Percentiles rank a stretch among this genome's conserved stretches.
Conservation (phyloP, 805 yeast genomes). For the Maudiozyma bulderi region DNA sequence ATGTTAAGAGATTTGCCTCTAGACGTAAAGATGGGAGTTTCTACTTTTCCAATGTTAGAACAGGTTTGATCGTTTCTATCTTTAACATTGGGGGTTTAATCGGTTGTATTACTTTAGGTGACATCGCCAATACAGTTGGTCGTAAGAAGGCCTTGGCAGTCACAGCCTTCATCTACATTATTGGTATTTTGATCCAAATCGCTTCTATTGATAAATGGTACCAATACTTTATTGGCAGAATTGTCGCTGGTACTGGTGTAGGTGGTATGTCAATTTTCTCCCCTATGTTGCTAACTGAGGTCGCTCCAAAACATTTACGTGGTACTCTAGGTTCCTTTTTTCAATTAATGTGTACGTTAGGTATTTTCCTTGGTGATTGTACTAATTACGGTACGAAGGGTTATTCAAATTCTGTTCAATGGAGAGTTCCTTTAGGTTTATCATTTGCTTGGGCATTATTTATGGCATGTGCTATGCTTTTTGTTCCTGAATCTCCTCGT, state of each 20-base stretch:
- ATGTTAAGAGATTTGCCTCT: conserved; percentile 42
- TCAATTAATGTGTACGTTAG: conserved; percentile 60
- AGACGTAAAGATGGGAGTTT: conserved; percentile 30
- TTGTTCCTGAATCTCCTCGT: conserved; percentile 69
- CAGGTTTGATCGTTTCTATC: conserved; percentile 43
- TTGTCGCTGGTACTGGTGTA: too few relatives aligned
- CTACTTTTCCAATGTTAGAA: conserved; percentile 36
- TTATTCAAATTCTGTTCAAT: conserved; percentile 56
- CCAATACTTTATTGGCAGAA: conserved; percentile 55
- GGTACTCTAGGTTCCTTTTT: conserved; percentile 21
- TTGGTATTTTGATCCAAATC: conserved; percentile 54
- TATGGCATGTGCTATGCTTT: conserved; percentile 30
- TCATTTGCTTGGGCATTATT: conserved; percentile 37
- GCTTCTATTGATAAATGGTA: conserved; percentile 44
- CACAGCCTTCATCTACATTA: conserved; percentile 50
- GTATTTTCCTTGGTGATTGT: conserved; percentile 70
- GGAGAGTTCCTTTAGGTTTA: conserved; percentile 64
- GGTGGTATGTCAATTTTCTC: conserved; percentile 70
- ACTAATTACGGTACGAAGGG: conserved; percentile 55
- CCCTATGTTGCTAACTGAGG: conserved; percentile 54
- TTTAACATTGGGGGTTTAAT: conserved; percentile 62
- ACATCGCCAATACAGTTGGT: conserved; percentile 51
- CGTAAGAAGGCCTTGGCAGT: conserved; percentile 53
- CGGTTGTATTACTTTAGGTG: conserved; percentile 68
- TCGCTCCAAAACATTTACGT: conserved; percentile 43